A percentile compares a stretch with the other conserved stretches of the same genome.
Evolutionary conservation across 257 asterid genomes (phyloP).

Genomic region (Hygrophila difformis): DNA sequence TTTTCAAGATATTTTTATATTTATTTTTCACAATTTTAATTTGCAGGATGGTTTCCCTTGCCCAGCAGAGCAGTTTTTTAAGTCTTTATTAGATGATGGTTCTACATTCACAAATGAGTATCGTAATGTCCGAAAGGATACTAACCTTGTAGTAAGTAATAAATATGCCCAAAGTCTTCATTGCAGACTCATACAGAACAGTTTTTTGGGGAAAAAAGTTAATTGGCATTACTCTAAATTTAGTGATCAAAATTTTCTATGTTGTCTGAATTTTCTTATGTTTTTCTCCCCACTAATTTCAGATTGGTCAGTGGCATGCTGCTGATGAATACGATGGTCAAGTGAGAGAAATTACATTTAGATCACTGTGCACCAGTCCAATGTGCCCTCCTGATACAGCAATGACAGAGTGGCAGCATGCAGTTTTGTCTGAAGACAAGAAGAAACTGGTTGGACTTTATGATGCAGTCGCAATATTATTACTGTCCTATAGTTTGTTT

Average conservation of each 20-base stretch:
- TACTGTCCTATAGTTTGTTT: conserved; percentile 2
- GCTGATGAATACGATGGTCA: conserved; percentile 91
- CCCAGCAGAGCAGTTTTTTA: conserved; percentile 79
- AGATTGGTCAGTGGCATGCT: conserved; percentile 96
- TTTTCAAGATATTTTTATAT: background rate
- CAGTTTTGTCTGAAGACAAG: conserved; percentile 57
- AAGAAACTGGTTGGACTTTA: conserved; percentile 47
- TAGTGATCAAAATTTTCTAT: conserved; percentile 3
- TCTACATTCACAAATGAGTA: conserved; percentile 74
- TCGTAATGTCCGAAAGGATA: conserved; percentile 64
- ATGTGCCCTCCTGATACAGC: conserved; percentile 99
- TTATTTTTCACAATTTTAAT: conserved; percentile 12
- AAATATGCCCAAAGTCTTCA: conserved; percentile 1
- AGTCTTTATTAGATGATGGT: conserved; percentile 58
- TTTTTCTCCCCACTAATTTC: conserved; percentile 19
- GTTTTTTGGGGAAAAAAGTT: background rate
- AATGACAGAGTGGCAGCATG: conserved; percentile 95
- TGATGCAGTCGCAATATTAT: conserved; percentile 2
- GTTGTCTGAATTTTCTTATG: conserved; percentile 7
- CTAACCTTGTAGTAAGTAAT: conserved; percentile 63
- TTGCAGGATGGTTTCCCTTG: conserved; percentile 79
- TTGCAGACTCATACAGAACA: conserved; percentile 6
- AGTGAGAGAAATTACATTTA: conserved; percentile 83
- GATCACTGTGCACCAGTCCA: conserved; percentile 92
- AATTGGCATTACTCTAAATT: background rate